Conservation (phyloP, 1,284 basidiomycete species). For the Sanghuangporus sanghuang region DNA sequence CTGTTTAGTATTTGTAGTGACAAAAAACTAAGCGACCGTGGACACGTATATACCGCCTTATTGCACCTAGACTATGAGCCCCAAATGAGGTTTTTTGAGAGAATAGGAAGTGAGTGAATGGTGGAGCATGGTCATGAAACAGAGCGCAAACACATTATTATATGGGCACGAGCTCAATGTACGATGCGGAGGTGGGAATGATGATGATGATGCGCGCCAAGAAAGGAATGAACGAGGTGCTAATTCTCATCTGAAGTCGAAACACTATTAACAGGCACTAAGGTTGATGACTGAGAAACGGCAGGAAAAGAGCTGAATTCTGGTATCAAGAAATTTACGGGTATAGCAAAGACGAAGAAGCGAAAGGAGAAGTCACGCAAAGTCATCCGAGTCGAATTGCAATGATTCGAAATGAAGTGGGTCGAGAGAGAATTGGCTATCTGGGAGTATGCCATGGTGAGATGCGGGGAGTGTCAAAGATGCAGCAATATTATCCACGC, state of each 20-base stretch:
- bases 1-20: neutral
- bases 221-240: neutral
- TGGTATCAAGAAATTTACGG: conserved; percentile 7
- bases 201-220: neutral
- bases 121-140: neutral
- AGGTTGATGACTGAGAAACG: neutral
- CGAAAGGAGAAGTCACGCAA: conserved; percentile 5
- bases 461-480: conserved; percentile 10
- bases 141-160: too few species aligned
- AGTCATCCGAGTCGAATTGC: conserved; percentile 15
- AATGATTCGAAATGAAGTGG: conserved; percentile 17
- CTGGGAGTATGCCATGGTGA: neutral
- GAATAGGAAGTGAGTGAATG: neutral
- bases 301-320: neutral
- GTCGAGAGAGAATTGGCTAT: conserved; percentile 3
- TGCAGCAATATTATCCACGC: conserved; percentile 12
- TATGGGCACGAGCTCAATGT: neutral
- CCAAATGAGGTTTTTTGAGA: neutral
- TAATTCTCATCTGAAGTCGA: neutral
- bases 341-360: conserved; percentile 3
- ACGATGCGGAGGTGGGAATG: neutral
- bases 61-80: neutral
- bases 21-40: conserved; percentile 1
- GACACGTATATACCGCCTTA: neutral
- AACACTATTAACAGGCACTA: neutral